Evolutionary conservation across 495 filamentous ascomycete species (phyloP).

Genomic region (Coniosporium apollinis): DNA sequence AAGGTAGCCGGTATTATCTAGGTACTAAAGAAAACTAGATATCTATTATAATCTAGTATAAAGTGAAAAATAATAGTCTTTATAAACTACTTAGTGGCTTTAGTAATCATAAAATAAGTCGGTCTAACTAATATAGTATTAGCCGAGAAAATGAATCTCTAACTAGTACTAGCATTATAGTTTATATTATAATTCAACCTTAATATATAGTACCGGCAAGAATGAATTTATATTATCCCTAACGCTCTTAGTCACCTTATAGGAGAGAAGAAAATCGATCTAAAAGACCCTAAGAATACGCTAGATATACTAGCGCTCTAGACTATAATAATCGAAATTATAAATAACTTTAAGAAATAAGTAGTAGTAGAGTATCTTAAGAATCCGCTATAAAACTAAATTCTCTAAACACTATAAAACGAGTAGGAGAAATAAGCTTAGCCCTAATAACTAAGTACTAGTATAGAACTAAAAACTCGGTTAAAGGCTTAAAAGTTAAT

Average conservation of each 20-base stretch:
- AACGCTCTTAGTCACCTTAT: neutral
- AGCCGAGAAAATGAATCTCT: neutral
- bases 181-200: neutral
- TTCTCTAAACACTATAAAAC: too few species aligned
- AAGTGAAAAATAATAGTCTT: neutral
- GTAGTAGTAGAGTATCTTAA: too few species aligned
- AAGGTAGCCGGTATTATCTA: conserved; percentile 5
- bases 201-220: neutral
- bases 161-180: neutral
- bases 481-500: neutral
- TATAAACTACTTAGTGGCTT: neutral
- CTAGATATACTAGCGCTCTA: too few species aligned
- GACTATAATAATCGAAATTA: too few species aligned
- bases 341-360: too few species aligned
- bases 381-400: too few species aligned
- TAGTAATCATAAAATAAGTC: neutral
- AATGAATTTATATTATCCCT: neutral
- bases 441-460: neutral
- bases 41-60: conserved; percentile 1
- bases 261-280: neutral
- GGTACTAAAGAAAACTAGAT: conserved; percentile 1
- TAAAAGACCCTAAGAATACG: neutral
- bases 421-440: too few species aligned
- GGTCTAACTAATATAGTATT: neutral
- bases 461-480: neutral